Evolutionary conservation across 2,329 filamentous ascomycete genomes (phyloP).

Genomic region (Aspergillus arachidicola): DNA sequence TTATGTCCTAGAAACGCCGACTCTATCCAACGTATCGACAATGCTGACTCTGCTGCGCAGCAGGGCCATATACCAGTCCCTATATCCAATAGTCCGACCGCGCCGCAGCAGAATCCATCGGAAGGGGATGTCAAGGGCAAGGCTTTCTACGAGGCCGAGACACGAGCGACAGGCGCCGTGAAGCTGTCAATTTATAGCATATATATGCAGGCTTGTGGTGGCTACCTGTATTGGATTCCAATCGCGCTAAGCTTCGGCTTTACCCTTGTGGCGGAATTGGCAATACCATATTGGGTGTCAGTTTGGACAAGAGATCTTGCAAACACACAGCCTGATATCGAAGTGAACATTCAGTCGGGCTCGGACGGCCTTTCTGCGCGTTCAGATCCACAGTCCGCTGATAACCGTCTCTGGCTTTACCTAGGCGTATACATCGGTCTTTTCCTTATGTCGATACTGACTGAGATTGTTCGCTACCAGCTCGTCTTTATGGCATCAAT

Average conservation of each 20-base stretch:
- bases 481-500: constrained; percentile 68
- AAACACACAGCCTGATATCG: neutral
- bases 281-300: constrained; percentile 4
- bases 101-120: neutral
- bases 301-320: constrained; percentile 8
- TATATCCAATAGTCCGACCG: too few species aligned
- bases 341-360: neutral
- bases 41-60: neutral
- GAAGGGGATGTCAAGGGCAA: constrained; percentile 50
- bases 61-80: neutral
- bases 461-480: constrained; percentile 56
- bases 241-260: constrained; percentile 56
- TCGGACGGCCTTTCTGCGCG: neutral
- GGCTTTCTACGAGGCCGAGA: constrained; percentile 75
- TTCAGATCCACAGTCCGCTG: neutral
- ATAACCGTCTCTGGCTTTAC: neutral
- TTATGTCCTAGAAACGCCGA: constrained; percentile 35
- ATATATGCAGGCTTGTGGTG: constrained; percentile 70
- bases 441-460: constrained; percentile 2
- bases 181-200: constrained; percentile 65
- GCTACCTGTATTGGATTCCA: constrained; percentile 61
- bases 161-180: constrained; percentile 68
- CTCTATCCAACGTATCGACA: neutral
- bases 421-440: constrained; percentile 8
- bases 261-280: constrained; percentile 4